Evolutionary conservation across 306 rosid species (phyloP), one percentile per base, ranked within the genome.

Genomic region (Vachellia pachyceras): DNA sequence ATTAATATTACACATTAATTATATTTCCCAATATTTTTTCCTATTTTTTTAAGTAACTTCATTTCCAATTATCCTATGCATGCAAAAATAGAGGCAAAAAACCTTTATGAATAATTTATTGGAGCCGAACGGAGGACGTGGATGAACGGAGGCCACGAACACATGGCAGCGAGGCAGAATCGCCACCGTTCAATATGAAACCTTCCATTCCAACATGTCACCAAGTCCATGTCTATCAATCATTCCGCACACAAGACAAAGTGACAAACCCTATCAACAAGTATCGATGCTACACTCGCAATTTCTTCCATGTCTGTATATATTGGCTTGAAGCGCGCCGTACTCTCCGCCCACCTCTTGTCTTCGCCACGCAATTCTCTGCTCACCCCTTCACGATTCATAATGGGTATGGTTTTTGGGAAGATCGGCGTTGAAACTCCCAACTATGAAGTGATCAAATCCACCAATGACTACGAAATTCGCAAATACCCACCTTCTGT

Each of bases 401-500:
- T 85, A 6, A 95, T 95, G 99, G 99, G 98, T n/a, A 80, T 88
- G 87, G 77, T 93, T 5, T 90, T 95, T 3, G 99, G 99, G 29
- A 95, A 87, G 69, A 88, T 93, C 17, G 1, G 55, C 0, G 99
- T 88, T 0, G 98, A 90, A 75, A 93, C 92, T 12, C 89, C 95
- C 0, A 87, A 93, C 14, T 88, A 69, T 33, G 84, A 87, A 72
- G 82, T 90, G 20, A 77, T 91, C 37, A 80, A 87, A 80, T 75
- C 98, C 57, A 80, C 90, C 1, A 0, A 71, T 0, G 90, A 88
- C 45, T 95, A 91, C n/a, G 94, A 91, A 90, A 89, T 95, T 85
- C 94, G 96, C 15, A 80, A 71, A 17, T 95, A 93, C 41, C 55
- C 70, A 69, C 87, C 99, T 0, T 82, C 91, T 1, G 93, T 95